Evolutionary conservation across 2,329 filamentous ascomycete genomes (phyloP), one percentile per base, ranked within the genome.

Genomic region (Pseudopyricularia cyperi): DNA sequence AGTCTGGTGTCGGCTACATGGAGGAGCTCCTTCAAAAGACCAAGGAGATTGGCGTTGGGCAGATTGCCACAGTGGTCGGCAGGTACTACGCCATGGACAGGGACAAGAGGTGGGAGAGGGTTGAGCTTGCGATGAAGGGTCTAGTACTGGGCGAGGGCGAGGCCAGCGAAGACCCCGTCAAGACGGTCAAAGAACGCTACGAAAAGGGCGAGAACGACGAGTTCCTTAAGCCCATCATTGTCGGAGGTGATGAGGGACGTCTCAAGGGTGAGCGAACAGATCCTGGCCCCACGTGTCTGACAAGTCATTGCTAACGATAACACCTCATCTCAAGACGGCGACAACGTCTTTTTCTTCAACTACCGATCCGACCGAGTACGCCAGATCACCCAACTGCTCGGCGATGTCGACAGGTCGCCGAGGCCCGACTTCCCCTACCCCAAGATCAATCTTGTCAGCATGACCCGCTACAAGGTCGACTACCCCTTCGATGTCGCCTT

Each of bases 321-420:
- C 28, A 39, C 7, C 14, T n/a, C 4, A 28, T 48, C 52, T 34
- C 24, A 57, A 89, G 89, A 97, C 65, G 78, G 86, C 59, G 93
- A 98, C 66, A 91, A 89, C 52, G 79, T 97, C 62, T 97, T 97
- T 80, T 97, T 97, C 82, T 98, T 98, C 87, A 98, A 98, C 82
- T 98, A 98, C 79, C 89, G 93, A 64, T 97, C 93, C 53, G 93
- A 98, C 68, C 90, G 93, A 68, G 91, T 91, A 51, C 87, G 93
- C 61, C 93, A 98, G 70, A 86, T 98, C 67, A 95, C 89, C 49
- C 93, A 97, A 72, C 79, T 98, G 46, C 75, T 98, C 52, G 93
- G 93, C 60, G 87, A 87, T 67, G 83, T 91, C 65, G 93, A 98
- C 74, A 87, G 89, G 63, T 95, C 89, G 24, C 89, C 90, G 52